Conservation (phyloP, 2,329 filamentous ascomycete genomes). For the Neofusicoccum laricinum region DNA sequence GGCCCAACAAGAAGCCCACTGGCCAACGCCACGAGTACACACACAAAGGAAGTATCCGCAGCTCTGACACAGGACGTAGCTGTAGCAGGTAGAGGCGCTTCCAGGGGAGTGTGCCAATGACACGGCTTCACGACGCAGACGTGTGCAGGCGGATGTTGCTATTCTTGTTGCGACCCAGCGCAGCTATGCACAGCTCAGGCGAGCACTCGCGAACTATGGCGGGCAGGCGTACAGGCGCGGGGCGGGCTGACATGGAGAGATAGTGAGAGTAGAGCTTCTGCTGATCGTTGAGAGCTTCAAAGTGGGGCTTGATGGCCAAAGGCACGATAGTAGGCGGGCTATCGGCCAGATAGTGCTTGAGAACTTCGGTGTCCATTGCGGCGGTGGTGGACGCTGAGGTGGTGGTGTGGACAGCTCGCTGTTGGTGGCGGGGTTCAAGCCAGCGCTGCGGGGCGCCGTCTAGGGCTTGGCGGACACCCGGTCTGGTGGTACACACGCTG, state of each 20-base stretch:
- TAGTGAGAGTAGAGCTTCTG: constrained; percentile 89
- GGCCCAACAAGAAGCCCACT: not conserved
- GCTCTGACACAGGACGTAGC: not conserved
- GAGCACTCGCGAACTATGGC: not conserved
- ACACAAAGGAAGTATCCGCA: not conserved
- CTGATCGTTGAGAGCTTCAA: constrained; percentile 69
- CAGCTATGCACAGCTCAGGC: not conserved
- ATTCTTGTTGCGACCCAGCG: not conserved
- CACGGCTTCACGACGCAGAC: not conserved
- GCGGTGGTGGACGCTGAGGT: constrained; percentile 16
- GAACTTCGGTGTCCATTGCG: constrained; percentile 42
- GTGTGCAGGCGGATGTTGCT: not conserved
- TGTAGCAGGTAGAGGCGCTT: not conserved
- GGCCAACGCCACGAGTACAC: not conserved
- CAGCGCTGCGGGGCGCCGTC: constrained; percentile 9
- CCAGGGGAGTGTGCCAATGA: not conserved
- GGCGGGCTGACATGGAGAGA: constrained; percentile 33
- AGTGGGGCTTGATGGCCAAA: constrained; percentile 89
- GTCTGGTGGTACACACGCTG: not conserved
- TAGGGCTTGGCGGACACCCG: not conserved
- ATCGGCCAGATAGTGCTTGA: constrained; percentile 81
- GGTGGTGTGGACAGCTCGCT: constrained; percentile 9
- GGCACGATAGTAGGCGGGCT: constrained; percentile 83
- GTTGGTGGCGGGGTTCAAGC: constrained; percentile 12
- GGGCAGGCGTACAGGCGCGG: not conserved